Evolutionary conservation across 108 stramenopile species (phyloP).

Genomic region (Cylindrotheca fusiformis): DNA sequence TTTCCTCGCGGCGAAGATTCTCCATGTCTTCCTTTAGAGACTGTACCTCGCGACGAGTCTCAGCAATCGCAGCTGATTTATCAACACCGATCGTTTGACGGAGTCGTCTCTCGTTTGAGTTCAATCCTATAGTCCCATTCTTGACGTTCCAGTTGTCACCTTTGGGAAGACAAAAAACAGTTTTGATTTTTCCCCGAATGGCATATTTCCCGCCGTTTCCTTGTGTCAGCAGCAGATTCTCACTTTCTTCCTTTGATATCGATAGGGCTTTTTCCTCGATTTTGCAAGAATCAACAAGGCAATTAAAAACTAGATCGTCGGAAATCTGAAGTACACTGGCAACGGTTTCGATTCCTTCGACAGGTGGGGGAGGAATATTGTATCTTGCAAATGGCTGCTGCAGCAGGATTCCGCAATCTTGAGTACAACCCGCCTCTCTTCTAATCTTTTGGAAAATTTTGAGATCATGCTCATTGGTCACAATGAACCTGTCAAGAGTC

Average conservation of each 20-base stretch:
- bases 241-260: constrained; percentile 55
- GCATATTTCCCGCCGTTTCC: constrained; percentile 39
- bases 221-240: constrained; percentile 40
- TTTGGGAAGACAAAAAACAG: constrained; percentile 65
- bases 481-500: constrained; percentile 69
- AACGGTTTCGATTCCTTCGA: constrained; percentile 71
- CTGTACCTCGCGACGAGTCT: constrained; percentile 46
- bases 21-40: constrained; percentile 51
- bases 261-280: constrained; percentile 68
- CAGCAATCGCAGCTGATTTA: constrained; percentile 53
- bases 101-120: constrained; percentile 46
- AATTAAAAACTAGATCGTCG: constrained; percentile 80
- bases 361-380: constrained; percentile 49
- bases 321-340: constrained; percentile 55
- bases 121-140: constrained; percentile 36
- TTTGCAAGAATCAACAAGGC: constrained; percentile 62
- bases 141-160: constrained; percentile 74
- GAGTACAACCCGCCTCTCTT: constrained; percentile 49
- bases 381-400: constrained; percentile 39
- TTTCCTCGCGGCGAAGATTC: constrained; percentile 4
- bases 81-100: constrained; percentile 75
- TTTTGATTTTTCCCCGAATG: constrained; percentile 63
- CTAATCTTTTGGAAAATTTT: constrained; percentile 55
- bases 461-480: constrained; percentile 62
- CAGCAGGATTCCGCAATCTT: constrained; percentile 65